Conservation (phyloP, 352 stramenopile species). For the Phytophthora fragariae region DNA sequence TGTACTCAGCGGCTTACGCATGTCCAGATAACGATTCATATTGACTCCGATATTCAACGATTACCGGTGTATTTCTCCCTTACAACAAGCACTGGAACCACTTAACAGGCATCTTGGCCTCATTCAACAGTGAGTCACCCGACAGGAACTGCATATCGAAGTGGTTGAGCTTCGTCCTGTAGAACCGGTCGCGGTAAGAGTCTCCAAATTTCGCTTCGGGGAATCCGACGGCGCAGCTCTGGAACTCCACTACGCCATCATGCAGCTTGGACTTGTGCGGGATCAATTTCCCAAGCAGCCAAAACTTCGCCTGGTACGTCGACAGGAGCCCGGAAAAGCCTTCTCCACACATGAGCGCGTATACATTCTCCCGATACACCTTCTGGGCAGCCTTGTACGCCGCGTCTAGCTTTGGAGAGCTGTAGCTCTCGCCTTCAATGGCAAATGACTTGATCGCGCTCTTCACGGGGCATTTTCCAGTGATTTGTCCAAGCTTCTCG, state of each 20-base stretch:
- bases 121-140: slow-evolving; percentile 49
- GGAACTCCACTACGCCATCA: slow-evolving; percentile 40
- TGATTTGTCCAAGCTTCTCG: slow-evolving; percentile 23
- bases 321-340: slow-evolving; percentile 39
- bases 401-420: slow-evolving; percentile 11
- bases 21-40: background rate
- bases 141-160: slow-evolving; percentile 57
- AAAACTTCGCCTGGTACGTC: slow-evolving; percentile 26
- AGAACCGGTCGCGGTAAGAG: slow-evolving; percentile 48
- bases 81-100: slow-evolving; percentile 70
- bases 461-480: slow-evolving; percentile 20
- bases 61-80: background rate
- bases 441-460: slow-evolving; percentile 27
- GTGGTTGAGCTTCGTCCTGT: slow-evolving; percentile 64
- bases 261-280: slow-evolving; percentile 37
- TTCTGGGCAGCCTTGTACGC: slow-evolving; percentile 37
- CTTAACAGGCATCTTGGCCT: slow-evolving; percentile 58
- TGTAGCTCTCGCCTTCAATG: slow-evolving; percentile 38
- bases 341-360: slow-evolving; percentile 39
- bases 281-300: slow-evolving; percentile 25
- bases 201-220: slow-evolving; percentile 41
- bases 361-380: slow-evolving; percentile 35
- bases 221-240: slow-evolving; percentile 37
- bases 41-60: background rate
- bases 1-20: background rate